A percentile compares a stretch with the other conserved stretches of the same genome.
Evolutionary conservation across 129 eudicot genomes (phyloP).

Genomic region (Silybum marianum): DNA sequence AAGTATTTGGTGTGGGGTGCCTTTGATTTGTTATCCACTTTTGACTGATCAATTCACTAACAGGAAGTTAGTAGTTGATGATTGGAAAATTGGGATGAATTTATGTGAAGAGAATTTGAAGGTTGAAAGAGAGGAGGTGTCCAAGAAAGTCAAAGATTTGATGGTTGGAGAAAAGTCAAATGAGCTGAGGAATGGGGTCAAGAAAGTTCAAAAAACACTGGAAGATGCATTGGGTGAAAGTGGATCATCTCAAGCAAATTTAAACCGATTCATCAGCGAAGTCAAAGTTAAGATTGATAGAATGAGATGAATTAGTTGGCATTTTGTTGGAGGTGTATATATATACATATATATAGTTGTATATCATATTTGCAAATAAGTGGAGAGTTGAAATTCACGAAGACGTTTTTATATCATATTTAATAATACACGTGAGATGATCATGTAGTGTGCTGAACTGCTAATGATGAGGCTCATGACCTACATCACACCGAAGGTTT

Average conservation of each 20-base stretch:
- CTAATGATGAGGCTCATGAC: too few species aligned
- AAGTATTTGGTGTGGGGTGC: conserved; percentile 61
- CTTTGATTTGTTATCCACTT: conserved; percentile 65
- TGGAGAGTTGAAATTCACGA: background rate
- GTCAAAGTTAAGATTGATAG: conserved; percentile 31
- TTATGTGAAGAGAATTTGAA: conserved; percentile 41
- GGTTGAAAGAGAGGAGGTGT: conserved; percentile 44
- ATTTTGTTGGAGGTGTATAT: background rate
- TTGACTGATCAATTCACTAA: conserved; percentile 65
- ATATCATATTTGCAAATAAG: too few species aligned
- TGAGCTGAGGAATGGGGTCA: conserved; percentile 36
- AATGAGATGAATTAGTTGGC: background rate
- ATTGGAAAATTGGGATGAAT: conserved; percentile 72
- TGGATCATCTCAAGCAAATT: conserved; percentile 55
- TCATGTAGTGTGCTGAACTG: too few species aligned
- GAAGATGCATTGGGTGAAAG: conserved; percentile 42
- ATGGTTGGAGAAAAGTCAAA: conserved; percentile 34
- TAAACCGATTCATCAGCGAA: conserved; percentile 35
- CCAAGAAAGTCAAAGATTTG: conserved; percentile 42
- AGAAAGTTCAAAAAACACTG: conserved; percentile 40
- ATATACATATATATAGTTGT: too few species aligned
- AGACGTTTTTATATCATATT: too few species aligned
- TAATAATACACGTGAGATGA: too few species aligned
- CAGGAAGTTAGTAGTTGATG: conserved; percentile 68
- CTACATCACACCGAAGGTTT: too few species aligned